Conservation (phyloP, 2,329 filamentous ascomycete species). For the Aspergillus arachidicola region DNA sequence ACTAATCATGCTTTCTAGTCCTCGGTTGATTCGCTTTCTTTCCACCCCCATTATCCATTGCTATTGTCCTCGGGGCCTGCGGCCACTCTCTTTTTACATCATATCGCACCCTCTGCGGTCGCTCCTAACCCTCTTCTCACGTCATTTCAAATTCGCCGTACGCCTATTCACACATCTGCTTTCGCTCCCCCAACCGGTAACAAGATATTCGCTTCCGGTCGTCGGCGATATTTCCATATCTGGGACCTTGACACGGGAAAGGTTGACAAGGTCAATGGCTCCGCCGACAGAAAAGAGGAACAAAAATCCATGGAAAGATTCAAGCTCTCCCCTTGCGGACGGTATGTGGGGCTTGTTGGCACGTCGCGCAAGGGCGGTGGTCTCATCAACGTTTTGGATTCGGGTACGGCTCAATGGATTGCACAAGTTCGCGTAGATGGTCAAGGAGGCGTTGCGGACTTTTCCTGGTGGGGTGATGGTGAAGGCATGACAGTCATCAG, state of each 20-base stretch:
- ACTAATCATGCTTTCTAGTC: conserved; percentile 47
- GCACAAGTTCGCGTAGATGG: conserved; percentile 80
- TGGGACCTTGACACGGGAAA: conserved; percentile 84
- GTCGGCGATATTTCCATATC: conserved; percentile 87
- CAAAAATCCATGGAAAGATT: conserved; percentile 91
- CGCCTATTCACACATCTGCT: conserved; percentile 79
- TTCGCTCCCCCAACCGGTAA: conserved; percentile 75
- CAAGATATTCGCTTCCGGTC: conserved; percentile 84
- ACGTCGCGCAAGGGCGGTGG: conserved; percentile 83
- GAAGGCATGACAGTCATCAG: conserved; percentile 80
- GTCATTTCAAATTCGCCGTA: conserved; percentile 80
- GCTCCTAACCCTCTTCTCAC: conserved; percentile 87
- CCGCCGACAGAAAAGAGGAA: conserved; percentile 70
- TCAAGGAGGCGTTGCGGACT: conserved; percentile 81
- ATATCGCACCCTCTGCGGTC: conserved; percentile 75
- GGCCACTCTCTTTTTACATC: conserved; percentile 84
- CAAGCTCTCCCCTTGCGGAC: conserved; percentile 81
- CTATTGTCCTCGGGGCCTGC: conserved; percentile 86
- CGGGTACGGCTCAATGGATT: conserved; percentile 82
- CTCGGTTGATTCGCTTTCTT: conserved; percentile 78
- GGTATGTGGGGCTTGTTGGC: conserved; percentile 81
- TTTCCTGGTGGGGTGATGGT: conserved; percentile 88
- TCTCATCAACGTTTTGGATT: conserved; percentile 80
- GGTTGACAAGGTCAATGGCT: conserved; percentile 80
- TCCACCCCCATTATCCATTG: conserved; percentile 86